Percentiles rank a stretch among this genome's conserved stretches.
Conservation (phyloP, 2,329 filamentous ascomycete genomes). For the Ophiostoma triangulosporum region DNA sequence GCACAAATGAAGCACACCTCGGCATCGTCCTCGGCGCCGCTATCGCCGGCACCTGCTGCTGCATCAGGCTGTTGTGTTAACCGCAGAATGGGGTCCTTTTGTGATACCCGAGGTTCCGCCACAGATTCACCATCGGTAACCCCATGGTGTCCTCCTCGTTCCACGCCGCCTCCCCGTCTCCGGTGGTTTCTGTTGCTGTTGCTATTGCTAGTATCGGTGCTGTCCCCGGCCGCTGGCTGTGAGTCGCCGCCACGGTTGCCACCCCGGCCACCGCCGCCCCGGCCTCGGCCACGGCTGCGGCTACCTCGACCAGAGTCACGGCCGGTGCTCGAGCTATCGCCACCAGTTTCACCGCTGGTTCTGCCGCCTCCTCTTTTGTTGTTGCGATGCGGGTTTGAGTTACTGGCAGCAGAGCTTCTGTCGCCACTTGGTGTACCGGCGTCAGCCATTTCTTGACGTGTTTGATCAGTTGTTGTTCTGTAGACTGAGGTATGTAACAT, state of each 20-base stretch:
- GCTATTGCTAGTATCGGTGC: not conserved
- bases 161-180: not conserved
- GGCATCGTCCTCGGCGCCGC: constrained; percentile 33
- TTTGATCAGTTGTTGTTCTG: not conserved
- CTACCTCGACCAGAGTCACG: constrained; percentile 26
- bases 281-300: constrained; percentile 15
- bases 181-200: not conserved
- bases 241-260: not conserved
- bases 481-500: not conserved
- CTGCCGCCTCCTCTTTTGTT: not conserved
- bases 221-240: not conserved
- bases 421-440: not conserved
- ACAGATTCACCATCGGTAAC: constrained; percentile 19
- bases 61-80: constrained; percentile 2
- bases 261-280: constrained; percentile 19
- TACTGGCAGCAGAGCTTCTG: not conserved
- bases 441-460: not conserved
- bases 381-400: not conserved
- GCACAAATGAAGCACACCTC: constrained; percentile 98
- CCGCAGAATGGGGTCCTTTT: constrained; percentile 2
- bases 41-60: constrained; percentile 2
- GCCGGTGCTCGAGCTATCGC: constrained; percentile 12
- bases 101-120: not conserved
- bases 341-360: not conserved
- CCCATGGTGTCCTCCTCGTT: constrained; percentile 25